Percentiles rank a stretch among this genome's conserved stretches.
Conservation (phyloP, 2,329 filamentous ascomycete genomes). For the Daldinia eschscholtzii region DNA sequence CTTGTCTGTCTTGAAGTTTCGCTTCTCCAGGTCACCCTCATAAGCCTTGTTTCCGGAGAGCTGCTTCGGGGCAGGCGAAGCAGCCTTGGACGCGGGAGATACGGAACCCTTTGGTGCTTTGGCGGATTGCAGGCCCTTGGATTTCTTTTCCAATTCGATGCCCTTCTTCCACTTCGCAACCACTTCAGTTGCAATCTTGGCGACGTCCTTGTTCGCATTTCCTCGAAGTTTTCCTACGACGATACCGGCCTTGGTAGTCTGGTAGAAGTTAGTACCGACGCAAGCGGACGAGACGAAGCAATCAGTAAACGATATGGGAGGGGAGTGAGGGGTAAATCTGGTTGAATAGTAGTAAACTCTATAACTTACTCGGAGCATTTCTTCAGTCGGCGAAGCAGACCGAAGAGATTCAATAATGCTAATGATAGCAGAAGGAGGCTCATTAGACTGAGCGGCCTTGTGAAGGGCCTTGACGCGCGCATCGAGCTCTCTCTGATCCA, state of each 20-base stretch:
- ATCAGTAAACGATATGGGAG: background rate
- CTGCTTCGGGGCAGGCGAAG: conserved; percentile 60
- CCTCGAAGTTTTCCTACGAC: conserved; percentile 84
- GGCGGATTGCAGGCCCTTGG: conserved; percentile 54
- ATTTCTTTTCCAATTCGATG: conserved; percentile 74
- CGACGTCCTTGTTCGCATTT: conserved; percentile 85
- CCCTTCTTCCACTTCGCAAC: conserved; percentile 89
- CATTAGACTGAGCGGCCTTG: conserved; percentile 81
- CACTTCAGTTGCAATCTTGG: conserved; percentile 81
- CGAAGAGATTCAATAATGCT: conserved; percentile 82
- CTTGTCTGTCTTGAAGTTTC: conserved; percentile 84
- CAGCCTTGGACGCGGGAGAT: conserved; percentile 62
- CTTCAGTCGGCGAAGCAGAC: conserved; percentile 85
- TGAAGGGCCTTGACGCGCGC: conserved; percentile 81
- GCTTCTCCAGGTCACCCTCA: conserved; percentile 79
- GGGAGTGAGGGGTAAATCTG: conserved; percentile 1
- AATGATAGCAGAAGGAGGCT: conserved; percentile 78
- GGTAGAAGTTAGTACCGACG: conserved; percentile 27
- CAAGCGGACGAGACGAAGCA: background rate
- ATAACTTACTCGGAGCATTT: conserved; percentile 79
- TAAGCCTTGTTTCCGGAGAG: conserved; percentile 65
- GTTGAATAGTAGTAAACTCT: background rate
- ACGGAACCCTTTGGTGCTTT: conserved; percentile 63
- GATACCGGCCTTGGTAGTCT: conserved; percentile 91
- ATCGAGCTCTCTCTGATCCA: conserved; percentile 87